Base-by-base conservation (phyloP, 495 filamentous ascomycete species). In the Neurospora sp. region DNA sequence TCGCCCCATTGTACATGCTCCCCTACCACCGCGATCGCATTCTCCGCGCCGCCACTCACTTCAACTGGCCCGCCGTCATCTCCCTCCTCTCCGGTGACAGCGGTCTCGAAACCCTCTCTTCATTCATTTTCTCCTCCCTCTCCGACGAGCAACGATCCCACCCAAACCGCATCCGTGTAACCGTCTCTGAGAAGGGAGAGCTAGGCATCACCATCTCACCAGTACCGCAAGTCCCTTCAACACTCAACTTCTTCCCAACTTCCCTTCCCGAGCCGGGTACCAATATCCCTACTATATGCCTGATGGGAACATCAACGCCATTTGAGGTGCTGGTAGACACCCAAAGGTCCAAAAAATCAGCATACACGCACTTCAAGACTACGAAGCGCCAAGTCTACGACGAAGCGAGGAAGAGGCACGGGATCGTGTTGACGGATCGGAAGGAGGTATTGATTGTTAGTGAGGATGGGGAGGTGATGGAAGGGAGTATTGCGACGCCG, bases 1-100 rank as follows among this genome's bases (percentile, higher is more conserved):
- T 10, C 44, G n/a, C 44, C n/a, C n/a, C 44, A 42, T 91, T 96
- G 77, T 97, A 97, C 83, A 92, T 98, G 84, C 87, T 97, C 14
- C 82, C 87, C 62, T 91, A 90, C 81, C 95, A 98, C 80, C 89
- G 88, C 27, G 92, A 96, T 77, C 93, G 87, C 71, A 89, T 98
- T 78, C 85, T 94, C 62, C 84, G 85, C 72, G 93, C 93, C 37
- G 93, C 92, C 0, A 81, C 82, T 39, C 82, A 92, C 74, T 97
- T 94, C 81, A 77, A 84, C 35, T 95, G 90, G 90, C 74, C 79
- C 5, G 76, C 75, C 10, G 89, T 85, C 9, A 73, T 85, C 6
- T 72, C 79, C 3, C 41, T 70, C 20, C 82, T 91, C 40, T 73
- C 73, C 6, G 89, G 88, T 9, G 78, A 81, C 1, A 44, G 70